Evolutionary conservation across 2,329 filamentous ascomycete genomes (phyloP), one percentile per base, ranked within the genome.

Genomic region (Trichocomaceae sp.): DNA sequence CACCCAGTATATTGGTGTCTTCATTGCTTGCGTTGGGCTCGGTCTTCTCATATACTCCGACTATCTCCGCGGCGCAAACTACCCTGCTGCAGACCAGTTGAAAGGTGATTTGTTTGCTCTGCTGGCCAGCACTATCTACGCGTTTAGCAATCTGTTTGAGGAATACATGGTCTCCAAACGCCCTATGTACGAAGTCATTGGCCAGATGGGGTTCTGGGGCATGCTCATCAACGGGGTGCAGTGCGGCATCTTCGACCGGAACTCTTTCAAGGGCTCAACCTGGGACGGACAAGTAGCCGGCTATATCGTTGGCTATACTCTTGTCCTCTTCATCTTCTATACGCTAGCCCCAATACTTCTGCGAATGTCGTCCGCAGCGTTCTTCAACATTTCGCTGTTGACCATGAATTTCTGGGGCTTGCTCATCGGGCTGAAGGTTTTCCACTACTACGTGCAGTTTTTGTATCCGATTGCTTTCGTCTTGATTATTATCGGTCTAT

Each of bases 371-470:
- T 88, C 83, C 13, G 93, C 93, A 2, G 92, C 91, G 17, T 96
- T 97, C 75, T 95, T 96, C 78, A 95, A 99, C 72, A 95, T 97
- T 66, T 92, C 87, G 7, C 77, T 99, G 60, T 78, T 99, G 58
- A 97, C 93, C 1, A 89, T 85, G 64, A 96, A 95, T 74, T 97
- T 97, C 76, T 97, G 93, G 93, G 91, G 91, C 61, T 86, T 95
- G 59, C 87, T 95, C 62, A 92, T 99, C 63, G 93, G 93, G 50
- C 83, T 95, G 62, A 81, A 85, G 68, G 88, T 97, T 46, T 96
- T 99, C 66, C 83, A 86, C 47, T 83, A 87, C 63, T 73, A 73
- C 41, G 83, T 97, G 56, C 88, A 96, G 74, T 96, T 83, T 78
- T 80, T 96, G 74, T 99, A 99, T 73, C 92, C 92, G 6, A 88